A percentile compares a stretch with the other conserved stretches of the same genome.
These are phyloP conservation scores for Colletotrichum cordylinicola DNA, from an alignment of 2,329 filamentous ascomycete genomes.

Conservation along the genomic window DNA sequence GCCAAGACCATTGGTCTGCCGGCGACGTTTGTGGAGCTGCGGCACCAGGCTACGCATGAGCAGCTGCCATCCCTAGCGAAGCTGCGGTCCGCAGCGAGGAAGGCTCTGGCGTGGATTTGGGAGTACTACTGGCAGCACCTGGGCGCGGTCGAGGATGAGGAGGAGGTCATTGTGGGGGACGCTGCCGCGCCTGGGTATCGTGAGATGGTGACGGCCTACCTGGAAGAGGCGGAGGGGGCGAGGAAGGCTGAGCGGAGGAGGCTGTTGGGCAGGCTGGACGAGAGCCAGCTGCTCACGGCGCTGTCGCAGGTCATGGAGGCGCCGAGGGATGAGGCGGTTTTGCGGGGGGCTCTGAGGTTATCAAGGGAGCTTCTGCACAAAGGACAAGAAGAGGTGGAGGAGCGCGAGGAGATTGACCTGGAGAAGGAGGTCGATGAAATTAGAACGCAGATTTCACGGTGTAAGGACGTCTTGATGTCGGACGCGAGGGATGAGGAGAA, in stretches of 20 bases:
- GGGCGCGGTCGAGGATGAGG: slow-evolving; percentile 25
- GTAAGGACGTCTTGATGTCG: slow-evolving; percentile 1
- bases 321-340: slow-evolving; percentile 47
- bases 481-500: not conserved
- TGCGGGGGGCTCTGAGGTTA: slow-evolving; percentile 51
- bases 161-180: not conserved
- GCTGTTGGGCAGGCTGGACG: slow-evolving; percentile 41
- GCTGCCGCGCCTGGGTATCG: slow-evolving; percentile 30
- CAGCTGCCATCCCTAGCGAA: slow-evolving; percentile 79
- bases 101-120: slow-evolving; percentile 87
- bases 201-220: slow-evolving; percentile 42
- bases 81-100: slow-evolving; percentile 71
- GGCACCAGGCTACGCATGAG: slow-evolving; percentile 91
- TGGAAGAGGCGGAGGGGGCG: slow-evolving; percentile 38
- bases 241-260: slow-evolving; percentile 30
- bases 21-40: slow-evolving; percentile 83
- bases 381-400: slow-evolving; percentile 13
- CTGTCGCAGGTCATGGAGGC: slow-evolving; percentile 44
- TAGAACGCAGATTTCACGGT: slow-evolving; percentile 23
- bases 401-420: not conserved
- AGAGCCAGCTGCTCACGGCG: slow-evolving; percentile 38
- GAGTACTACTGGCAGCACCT: slow-evolving; percentile 80
- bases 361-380: slow-evolving; percentile 43
- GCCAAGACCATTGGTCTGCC: slow-evolving; percentile 73
- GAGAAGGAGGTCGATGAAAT: slow-evolving; percentile 28